Evolutionary conservation across 192 early-diverging fungal species (phyloP), one percentile per base, ranked within the genome.

Genomic region (Podila minutissima): DNA sequence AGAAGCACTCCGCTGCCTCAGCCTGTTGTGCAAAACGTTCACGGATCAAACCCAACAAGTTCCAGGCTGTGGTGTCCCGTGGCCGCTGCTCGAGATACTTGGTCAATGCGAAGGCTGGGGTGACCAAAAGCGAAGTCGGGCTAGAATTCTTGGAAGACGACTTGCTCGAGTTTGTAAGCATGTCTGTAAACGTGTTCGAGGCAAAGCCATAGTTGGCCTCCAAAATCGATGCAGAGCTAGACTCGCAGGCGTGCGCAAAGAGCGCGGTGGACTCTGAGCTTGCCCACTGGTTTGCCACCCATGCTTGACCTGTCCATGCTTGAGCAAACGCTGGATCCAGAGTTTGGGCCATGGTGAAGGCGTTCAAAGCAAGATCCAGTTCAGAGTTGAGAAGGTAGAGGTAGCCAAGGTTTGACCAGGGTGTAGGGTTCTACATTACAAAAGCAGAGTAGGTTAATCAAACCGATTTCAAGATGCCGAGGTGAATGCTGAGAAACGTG

Each of bases 281-380:
- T 66, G 75, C 88, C 81, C 75, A 87, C 2, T 83, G 62, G 71
- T 90, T 89, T 9, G 94, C 93, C 26, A 95, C 86, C 64, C 93
- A 87, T 12, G 93, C 95, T 67, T 95, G 94, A n/a, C 96, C 97
- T 64, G 94, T 86, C 95, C 96, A 96, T 28, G 89, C 90, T 10
- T 89, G 83, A 41, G 88, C 75, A 71, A 84, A 91, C 60, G 97
- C 96, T 5, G 96, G 95, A 49, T 97, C 95, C 19, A 91, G 63
- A 11, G 90, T 86, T 69, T 94, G 92, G 0, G 93, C 93, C 24
- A 87, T 86, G 0, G 77, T 74, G 75, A 97, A 97, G 28, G 91
- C 91, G 63, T 90, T 85, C 35, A 86, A 85, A 5, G 94, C 92
- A 31, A 98, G 87, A 33, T 95, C 94, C 17, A 89, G 58, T 65